Base-by-base conservation (phyloP, 2,329 filamentous ascomycete genomes). In the Nemania abortiva region DNA sequence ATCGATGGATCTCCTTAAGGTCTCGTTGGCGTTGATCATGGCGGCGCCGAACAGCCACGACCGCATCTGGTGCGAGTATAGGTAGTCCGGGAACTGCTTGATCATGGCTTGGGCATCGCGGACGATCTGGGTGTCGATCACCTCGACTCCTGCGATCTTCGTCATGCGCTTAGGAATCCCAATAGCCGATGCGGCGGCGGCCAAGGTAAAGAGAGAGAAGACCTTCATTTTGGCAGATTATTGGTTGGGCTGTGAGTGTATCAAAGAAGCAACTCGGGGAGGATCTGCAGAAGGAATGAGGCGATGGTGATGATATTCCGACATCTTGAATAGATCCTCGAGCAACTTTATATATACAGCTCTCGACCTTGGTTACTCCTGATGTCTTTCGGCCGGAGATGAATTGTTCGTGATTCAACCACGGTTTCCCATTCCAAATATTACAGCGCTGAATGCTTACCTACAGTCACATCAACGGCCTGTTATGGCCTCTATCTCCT, bases 11-110 rank as follows among this genome's bases (percentile, higher is more conserved):
- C 18, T 52, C 37, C 27, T 57, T 37, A 71, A 27, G 6, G 71
- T 70, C 49, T 13, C 66, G 57, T 71, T 71, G 53, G 66, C 66
- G 55, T 67, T 70, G 64, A 71, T 69, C 62, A 64, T 65, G 49
- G 69, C 69, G 0, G 66, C 66, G 3, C 71, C 71, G 27, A 71
- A 72, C 29, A 73, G 64, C 69, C 69, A 72, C 3, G 61, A 70
- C 11, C 69, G 57, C 63, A 71, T 68, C 45, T 68, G 59, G 34
- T 72, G 69, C 37, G 65, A 69, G 56, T 68, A 72, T 22, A 69
- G 58, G 52, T 67, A 71, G 60, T 66, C 61, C 3, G 63, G 65
- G 58, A 73, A 72, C 57, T 67, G 3, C 56, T 61, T 55, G 45
- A 71, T 70, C 27, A 68, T 24, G n/a, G 57, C 50, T 39, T 61